Conservation (phyloP, 768 basidiomycete genomes). For the Pleurotus citrinopileatus region DNA sequence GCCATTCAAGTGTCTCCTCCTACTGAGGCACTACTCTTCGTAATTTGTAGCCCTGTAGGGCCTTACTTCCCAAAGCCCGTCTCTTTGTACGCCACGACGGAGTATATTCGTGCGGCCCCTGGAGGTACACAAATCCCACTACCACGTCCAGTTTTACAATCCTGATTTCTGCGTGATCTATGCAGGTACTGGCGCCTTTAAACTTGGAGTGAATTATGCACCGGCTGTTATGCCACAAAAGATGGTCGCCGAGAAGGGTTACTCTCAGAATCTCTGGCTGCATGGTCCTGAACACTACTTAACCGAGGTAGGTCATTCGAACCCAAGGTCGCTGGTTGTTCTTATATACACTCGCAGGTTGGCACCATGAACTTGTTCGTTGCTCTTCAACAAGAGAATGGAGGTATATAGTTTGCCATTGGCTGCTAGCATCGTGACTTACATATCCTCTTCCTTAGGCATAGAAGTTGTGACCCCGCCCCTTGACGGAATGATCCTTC, state of each 20-base stretch:
- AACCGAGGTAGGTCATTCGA: constrained; percentile 37
- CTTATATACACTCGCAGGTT: constrained; percentile 41
- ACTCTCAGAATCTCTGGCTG: constrained; percentile 89
- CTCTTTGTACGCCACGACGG: constrained; percentile 80
- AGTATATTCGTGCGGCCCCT: constrained; percentile 81
- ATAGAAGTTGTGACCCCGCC: constrained; percentile 86
- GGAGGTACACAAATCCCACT: constrained; percentile 54
- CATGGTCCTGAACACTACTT: constrained; percentile 65
- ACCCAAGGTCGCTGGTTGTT: neutral
- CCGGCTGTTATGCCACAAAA: constrained; percentile 86
- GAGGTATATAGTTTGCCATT: constrained; percentile 35
- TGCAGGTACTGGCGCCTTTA: constrained; percentile 80
- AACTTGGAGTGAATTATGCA: constrained; percentile 87
- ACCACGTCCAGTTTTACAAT: neutral
- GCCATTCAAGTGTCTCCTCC: constrained; percentile 72
- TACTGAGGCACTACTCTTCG: constrained; percentile 79
- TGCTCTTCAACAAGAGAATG: constrained; percentile 69
- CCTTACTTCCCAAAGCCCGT: constrained; percentile 90
- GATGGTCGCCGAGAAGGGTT: constrained; percentile 70
- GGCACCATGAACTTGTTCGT: constrained; percentile 94
- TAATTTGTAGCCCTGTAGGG: constrained; percentile 80
- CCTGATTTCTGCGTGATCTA: neutral
- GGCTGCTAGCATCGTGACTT: neutral
- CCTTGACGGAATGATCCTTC: constrained; percentile 88
- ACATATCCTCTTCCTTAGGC: constrained; percentile 36